Base-by-base conservation (phyloP, 78 protist genomes). In the Dictyostelium intermedium region DNA sequence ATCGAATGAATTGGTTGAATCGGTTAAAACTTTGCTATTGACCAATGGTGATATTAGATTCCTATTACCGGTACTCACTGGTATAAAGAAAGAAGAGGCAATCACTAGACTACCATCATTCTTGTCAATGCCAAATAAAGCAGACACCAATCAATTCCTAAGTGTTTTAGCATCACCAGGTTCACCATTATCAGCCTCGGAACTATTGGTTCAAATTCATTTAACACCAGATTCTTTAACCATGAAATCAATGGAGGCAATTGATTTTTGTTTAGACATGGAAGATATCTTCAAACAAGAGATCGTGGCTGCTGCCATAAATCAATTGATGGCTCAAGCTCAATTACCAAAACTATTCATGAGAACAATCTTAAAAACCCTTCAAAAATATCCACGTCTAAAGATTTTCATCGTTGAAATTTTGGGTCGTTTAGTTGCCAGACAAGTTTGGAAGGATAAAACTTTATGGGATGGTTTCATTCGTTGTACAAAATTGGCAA, bases 171-270 rank as follows among this genome's bases (percentile, higher is more conserved):
- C 85, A 6, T 32, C 60, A 27, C 53, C 53, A 2, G 85, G 61
- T 4, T 43, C 91, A 7, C 95, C 95, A 9, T 37, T 91, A 4
- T 82, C 95, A n/a, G 83, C 87, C 3, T 84, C 95, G 1, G 95
- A 91, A 18, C n/a, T 91, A n/a, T 32, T 91, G 37, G 86, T 91
- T 20, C 92, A 84, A 41, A 87, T 91, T 30, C 95, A 91, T 37
- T 35, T 91, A 30, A 13, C 18, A 14, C n/a, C 34, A 41, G 72
- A 41, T 8, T 20, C 50, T 2, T 34, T 76, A 2, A 45, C 80
- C 4, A 23, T 13, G 45, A 84, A 56, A 34, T 25, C 74, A 2
- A 45, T 91, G 16, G 41, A 50, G 3, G 53, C 95, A 0, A 91
- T 85, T 39, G 87, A 91, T 53, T 39, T 23, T 23, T 91, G 95